Evolutionary conservation across 2,329 filamentous ascomycete genomes (phyloP).

Genomic region (Sporothrix brunneoviolacea): DNA sequence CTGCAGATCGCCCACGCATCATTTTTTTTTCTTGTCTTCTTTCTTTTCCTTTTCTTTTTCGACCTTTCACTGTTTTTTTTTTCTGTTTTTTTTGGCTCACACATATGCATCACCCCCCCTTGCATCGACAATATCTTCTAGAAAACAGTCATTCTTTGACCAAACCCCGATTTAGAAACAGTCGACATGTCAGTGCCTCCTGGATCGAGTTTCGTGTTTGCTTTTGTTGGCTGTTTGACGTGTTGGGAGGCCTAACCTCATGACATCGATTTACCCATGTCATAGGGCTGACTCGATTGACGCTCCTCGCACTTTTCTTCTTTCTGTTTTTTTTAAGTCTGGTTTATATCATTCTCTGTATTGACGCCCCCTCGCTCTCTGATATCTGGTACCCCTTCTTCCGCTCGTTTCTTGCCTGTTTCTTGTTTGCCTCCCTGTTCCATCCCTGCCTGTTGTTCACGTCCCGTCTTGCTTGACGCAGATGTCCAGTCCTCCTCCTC

Average conservation of each 20-base stretch:
- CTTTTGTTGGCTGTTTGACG: background rate
- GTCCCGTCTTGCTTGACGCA: background rate
- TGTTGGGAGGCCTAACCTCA: background rate
- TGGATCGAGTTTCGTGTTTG: background rate
- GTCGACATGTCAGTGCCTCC: background rate
- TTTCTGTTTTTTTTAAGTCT: background rate
- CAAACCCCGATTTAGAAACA: too few species aligned
- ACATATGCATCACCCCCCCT: too few species aligned
- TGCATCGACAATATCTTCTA: too few species aligned
- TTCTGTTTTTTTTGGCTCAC: too few species aligned
- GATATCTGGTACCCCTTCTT: background rate
- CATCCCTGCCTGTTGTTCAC: background rate
- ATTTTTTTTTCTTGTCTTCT: background rate
- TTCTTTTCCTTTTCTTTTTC: background rate
- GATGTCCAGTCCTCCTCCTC: background rate
- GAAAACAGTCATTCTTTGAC: too few species aligned
- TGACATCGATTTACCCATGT: background rate
- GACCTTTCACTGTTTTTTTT: background rate
- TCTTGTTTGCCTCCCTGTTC: background rate
- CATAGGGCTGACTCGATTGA: background rate
- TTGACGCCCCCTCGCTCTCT: too few species aligned
- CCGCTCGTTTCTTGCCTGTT: background rate
- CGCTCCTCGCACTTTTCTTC: background rate
- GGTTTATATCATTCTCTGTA: background rate
- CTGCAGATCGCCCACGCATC: background rate